Percentiles rank a stretch among this genome's conserved stretches.
These are phyloP conservation scores for Rhizopogon vulgaris DNA, from an alignment of 768 basidiomycete species.

Conservation along the genomic window DNA sequence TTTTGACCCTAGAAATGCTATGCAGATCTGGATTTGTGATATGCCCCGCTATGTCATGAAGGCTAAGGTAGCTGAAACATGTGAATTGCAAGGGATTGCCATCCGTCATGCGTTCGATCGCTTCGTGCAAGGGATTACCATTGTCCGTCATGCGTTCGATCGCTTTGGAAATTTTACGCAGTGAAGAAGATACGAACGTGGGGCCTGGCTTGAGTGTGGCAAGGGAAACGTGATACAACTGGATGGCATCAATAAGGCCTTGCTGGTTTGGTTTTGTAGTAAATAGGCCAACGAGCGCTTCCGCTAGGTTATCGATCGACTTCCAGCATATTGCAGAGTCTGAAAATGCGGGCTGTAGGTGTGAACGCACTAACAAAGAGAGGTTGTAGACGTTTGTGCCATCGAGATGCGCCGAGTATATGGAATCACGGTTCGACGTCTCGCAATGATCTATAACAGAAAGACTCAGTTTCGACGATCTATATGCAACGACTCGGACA, in stretches of 20 bases:
- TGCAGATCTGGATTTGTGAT: neutral
- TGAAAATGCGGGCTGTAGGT: neutral
- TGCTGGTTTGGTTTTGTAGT: neutral
- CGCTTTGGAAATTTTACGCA: neutral
- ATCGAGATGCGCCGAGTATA: neutral
- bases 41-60: neutral
- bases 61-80: neutral
- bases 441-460: neutral
- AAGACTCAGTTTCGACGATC: neutral
- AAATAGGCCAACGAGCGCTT: neutral
- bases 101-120: neutral
- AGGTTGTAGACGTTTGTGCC: neutral
- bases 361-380: neutral
- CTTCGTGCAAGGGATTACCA: neutral
- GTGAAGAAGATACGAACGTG: neutral
- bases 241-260: neutral
- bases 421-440: neutral
- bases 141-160: neutral
- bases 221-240: neutral
- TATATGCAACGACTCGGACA: neutral
- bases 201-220: neutral
- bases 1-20: neutral
- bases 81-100: neutral
- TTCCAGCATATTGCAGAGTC: neutral
- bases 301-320: neutral